A percentile compares a stretch with the other conserved stretches of the same genome.
Evolutionary conservation across 257 asterid genomes (phyloP).

Genomic region (Voacanga thouarsii): DNA sequence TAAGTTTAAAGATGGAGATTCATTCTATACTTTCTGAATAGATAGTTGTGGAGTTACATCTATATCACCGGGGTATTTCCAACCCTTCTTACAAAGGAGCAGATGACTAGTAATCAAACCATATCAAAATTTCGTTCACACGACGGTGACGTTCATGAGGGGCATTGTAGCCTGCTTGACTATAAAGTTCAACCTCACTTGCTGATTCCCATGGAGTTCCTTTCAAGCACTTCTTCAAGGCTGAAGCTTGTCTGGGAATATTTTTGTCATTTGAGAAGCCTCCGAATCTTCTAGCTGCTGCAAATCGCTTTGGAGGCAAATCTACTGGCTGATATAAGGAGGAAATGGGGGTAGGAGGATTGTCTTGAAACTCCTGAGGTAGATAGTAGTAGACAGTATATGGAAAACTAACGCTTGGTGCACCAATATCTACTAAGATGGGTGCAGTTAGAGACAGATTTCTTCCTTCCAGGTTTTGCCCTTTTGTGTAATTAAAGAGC

Average conservation of each 20-base stretch:
- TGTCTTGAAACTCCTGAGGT: background rate
- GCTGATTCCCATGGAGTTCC: slow-evolving; percentile 5
- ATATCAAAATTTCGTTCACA: background rate
- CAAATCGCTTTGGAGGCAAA: background rate
- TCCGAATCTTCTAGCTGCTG: background rate
- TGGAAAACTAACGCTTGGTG: background rate
- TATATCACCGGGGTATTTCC: too few relatives aligned
- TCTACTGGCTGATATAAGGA: background rate
- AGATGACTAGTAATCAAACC: background rate
- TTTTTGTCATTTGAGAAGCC: background rate
- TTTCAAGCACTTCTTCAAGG: background rate
- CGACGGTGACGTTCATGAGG: background rate
- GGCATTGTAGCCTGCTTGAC: slow-evolving; percentile 2
- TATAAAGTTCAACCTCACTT: background rate
- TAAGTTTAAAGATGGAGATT: too few relatives aligned
- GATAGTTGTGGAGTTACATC: too few relatives aligned
- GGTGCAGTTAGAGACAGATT: background rate
- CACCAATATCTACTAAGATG: background rate
- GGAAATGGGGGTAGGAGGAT: background rate
- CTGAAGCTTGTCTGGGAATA: background rate
- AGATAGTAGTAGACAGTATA: background rate
- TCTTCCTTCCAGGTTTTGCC: background rate
- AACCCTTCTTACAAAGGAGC: background rate
- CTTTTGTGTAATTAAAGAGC: background rate
- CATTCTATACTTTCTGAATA: too few relatives aligned